These are phyloP conservation scores for Tanacetum coccineum DNA, from an alignment of 129 eudicot species.

Conservation along the genomic window DNA sequence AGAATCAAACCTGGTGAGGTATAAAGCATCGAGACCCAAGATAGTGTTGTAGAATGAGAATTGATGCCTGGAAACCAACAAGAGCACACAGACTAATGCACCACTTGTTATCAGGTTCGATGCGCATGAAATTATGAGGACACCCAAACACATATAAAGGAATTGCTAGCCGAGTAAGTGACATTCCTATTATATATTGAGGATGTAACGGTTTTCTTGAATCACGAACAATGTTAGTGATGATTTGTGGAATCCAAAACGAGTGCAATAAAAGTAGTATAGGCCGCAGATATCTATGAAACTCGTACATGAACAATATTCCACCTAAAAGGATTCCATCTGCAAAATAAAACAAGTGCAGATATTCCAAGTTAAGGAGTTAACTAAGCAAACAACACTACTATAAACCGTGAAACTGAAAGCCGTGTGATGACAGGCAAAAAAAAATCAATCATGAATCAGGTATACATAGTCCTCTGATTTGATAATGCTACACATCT, in stretches of 20 bases:
- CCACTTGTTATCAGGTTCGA: conserved; percentile 73
- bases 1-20: conserved; percentile 76
- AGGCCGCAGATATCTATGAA: conserved; percentile 67
- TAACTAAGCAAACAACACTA: neutral
- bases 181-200: conserved; percentile 90
- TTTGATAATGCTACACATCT: neutral
- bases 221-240: conserved; percentile 72
- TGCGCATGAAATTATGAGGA: conserved; percentile 95
- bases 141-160: conserved; percentile 92
- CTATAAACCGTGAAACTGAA: neutral
- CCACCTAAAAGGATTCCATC: conserved; percentile 98
- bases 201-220: conserved; percentile 98
- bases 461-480: neutral
- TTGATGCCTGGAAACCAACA: conserved; percentile 67
- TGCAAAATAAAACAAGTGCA: conserved; percentile 35
- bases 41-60: conserved; percentile 90
- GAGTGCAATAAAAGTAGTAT: conserved; percentile 80
- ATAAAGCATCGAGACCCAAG: conserved; percentile 95
- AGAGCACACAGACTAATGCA: conserved; percentile 62
- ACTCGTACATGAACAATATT: conserved; percentile 91
- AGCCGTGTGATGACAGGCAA: neutral
- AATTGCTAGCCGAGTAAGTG: conserved; percentile 75
- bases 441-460: neutral
- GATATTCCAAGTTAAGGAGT: neutral
- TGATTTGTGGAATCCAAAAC: conserved; percentile 95